Evolutionary conservation across 345 rosid species (phyloP).

Genomic region (Bruguiera parviflora): DNA sequence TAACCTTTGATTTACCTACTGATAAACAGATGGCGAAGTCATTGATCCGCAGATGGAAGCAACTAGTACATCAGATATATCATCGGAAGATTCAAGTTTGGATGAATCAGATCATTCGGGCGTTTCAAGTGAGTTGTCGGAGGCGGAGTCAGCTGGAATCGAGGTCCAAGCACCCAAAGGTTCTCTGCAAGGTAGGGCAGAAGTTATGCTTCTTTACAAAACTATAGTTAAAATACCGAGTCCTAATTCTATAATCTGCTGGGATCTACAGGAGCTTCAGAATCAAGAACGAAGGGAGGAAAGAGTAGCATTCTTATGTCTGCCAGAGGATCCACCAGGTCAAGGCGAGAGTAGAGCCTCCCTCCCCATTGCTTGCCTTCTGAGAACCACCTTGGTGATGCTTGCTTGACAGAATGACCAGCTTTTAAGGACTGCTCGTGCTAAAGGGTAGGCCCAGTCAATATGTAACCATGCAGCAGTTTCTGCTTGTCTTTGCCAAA

Average conservation of each 20-base stretch:
- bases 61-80: slow-evolving; percentile 11
- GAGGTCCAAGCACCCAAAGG: slow-evolving; percentile 38
- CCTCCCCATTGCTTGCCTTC: neutral
- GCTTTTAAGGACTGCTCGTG: too few species aligned
- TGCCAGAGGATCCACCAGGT: slow-evolving; percentile 26
- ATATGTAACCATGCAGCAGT: too few species aligned
- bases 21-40: slow-evolving; percentile 50
- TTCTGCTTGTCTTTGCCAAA: too few species aligned
- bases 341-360: slow-evolving; percentile 21
- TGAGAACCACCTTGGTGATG: too few species aligned
- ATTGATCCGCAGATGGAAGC: slow-evolving; percentile 42
- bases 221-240: neutral
- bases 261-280: slow-evolving; percentile 26
- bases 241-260: slow-evolving; percentile 9
- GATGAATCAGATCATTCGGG: slow-evolving; percentile 31
- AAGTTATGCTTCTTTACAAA: neutral
- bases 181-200: slow-evolving; percentile 29
- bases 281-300: slow-evolving; percentile 30
- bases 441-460: too few species aligned
- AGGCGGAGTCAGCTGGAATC: slow-evolving; percentile 29
- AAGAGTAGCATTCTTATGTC: slow-evolving; percentile 24
- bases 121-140: slow-evolving; percentile 40
- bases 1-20: slow-evolving; percentile 2
- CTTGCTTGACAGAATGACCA: too few species aligned
- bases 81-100: slow-evolving; percentile 8